Conservation (phyloP, 2,329 filamentous ascomycete genomes). For the Sphaerulina populicola region DNA sequence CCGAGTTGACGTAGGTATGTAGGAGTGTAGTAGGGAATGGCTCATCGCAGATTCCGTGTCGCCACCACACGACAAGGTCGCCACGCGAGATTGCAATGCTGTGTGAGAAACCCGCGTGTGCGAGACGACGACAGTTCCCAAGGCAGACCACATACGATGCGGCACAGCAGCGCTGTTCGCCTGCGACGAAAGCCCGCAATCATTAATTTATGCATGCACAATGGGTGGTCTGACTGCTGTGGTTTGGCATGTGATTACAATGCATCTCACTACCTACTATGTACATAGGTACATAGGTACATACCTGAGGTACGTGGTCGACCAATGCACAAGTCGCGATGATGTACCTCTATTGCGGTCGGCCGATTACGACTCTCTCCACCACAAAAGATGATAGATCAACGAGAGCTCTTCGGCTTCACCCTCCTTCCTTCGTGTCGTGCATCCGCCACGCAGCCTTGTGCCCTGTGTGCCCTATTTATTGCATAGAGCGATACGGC, state of each 20-base stretch:
- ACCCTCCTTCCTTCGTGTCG: neutral
- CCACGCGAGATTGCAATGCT: slow-evolving; percentile 8
- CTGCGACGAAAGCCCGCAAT: neutral
- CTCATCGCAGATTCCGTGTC: neutral
- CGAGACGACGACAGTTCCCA: neutral
- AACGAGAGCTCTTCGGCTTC: neutral
- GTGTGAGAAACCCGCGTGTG: slow-evolving; percentile 10
- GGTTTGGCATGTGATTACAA: neutral
- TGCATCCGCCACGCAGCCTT: slow-evolving; percentile 1
- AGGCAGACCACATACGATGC: slow-evolving; percentile 9
- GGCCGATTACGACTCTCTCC: neutral
- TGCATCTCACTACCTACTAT: too few relatives aligned
- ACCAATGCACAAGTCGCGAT: slow-evolving; percentile 1
- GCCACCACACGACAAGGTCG: slow-evolving; percentile 3
- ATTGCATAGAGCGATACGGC: neutral
- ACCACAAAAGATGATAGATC: neutral
- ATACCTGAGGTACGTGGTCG: too few relatives aligned
- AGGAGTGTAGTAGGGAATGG: neutral
- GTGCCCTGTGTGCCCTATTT: neutral
- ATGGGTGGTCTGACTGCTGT: slow-evolving; percentile 6
- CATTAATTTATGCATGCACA: neutral
- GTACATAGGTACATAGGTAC: too few relatives aligned
- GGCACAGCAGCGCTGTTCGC: slow-evolving; percentile 4
- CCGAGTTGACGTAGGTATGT: neutral
- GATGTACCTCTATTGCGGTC: neutral